Evolutionary conservation across 441 rosid genomes (phyloP).

Genomic region (Raphanus hybrid): DNA sequence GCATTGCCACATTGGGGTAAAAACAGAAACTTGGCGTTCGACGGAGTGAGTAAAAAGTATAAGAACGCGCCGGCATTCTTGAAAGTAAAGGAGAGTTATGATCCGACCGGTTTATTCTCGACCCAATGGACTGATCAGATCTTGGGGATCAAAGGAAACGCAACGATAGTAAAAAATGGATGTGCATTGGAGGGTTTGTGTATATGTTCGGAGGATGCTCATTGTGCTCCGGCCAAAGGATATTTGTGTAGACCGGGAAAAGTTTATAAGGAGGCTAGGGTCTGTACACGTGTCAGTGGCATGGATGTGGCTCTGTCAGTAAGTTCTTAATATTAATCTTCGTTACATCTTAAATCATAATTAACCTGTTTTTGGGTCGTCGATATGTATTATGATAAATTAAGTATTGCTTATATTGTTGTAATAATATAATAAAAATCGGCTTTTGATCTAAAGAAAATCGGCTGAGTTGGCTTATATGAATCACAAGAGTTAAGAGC

Average conservation of each 20-base stretch:
- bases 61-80: constrained; percentile 46
- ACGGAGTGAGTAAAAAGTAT: constrained; percentile 51
- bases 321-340: not conserved
- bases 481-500: not conserved
- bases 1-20: constrained; percentile 82
- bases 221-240: constrained; percentile 64
- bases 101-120: constrained; percentile 63
- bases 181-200: constrained; percentile 76
- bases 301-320: not conserved
- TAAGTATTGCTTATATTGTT: not conserved
- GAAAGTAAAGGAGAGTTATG: constrained; percentile 53
- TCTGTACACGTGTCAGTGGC: constrained; percentile 41
- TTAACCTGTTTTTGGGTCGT: not conserved
- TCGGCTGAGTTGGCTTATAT: not conserved
- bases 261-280: constrained; percentile 57
- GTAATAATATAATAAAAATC: not conserved
- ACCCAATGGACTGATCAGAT: constrained; percentile 64
- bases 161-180: constrained; percentile 47
- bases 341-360: not conserved
- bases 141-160: constrained; percentile 49
- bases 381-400: not conserved
- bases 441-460: not conserved
- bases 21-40: constrained; percentile 61
- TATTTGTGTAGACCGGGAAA: constrained; percentile 61
- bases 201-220: constrained; percentile 59